phyloP scores from a whole-genome alignment of 257 asterid species.

The Verbena officinalis region DNA sequence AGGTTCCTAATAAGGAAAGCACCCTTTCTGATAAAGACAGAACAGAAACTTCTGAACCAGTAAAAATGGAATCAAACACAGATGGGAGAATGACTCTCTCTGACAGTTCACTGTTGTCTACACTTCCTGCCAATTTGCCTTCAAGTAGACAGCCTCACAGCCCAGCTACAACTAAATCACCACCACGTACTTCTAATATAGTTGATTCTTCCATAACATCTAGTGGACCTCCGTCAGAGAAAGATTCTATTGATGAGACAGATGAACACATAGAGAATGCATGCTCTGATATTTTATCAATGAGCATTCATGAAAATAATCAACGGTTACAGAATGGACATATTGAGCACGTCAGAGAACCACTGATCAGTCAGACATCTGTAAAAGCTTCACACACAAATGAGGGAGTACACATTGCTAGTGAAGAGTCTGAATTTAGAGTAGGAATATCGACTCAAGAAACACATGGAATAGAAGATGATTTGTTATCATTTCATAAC shows the following conservation, averaged over 20 bases:
- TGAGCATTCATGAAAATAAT: conserved; percentile 54
- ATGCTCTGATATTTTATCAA: conserved; percentile 53
- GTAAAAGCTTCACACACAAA: conserved; percentile 35
- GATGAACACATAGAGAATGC: conserved; percentile 42
- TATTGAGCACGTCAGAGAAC: conserved; percentile 46
- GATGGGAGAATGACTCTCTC: conserved; percentile 39
- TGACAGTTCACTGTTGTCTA: conserved; percentile 36
- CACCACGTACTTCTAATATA: conserved; percentile 34
- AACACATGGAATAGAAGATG: conserved; percentile 55
- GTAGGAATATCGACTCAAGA: conserved; percentile 34
- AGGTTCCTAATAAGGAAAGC: conserved; percentile 42
- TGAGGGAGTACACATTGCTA: conserved; percentile 27
- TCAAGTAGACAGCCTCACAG: conserved; percentile 41
- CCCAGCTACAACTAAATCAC: conserved; percentile 39
- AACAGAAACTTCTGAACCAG: conserved; percentile 35
- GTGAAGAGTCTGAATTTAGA: conserved; percentile 38
- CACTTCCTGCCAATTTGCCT: conserved; percentile 31
- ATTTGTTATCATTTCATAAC: conserved; percentile 56
- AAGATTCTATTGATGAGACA: conserved; percentile 34
- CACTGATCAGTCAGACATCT: conserved; percentile 39
- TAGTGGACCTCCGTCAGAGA: conserved; percentile 40
- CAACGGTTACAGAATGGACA: conserved; percentile 39
- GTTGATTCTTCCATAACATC: conserved; percentile 41
- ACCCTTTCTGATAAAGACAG: conserved; percentile 37
- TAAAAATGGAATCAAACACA: conserved; percentile 34